These are phyloP conservation scores for Saitozyma sp. DNA, from an alignment of 768 basidiomycete genomes.

Conservation along the genomic window DNA sequence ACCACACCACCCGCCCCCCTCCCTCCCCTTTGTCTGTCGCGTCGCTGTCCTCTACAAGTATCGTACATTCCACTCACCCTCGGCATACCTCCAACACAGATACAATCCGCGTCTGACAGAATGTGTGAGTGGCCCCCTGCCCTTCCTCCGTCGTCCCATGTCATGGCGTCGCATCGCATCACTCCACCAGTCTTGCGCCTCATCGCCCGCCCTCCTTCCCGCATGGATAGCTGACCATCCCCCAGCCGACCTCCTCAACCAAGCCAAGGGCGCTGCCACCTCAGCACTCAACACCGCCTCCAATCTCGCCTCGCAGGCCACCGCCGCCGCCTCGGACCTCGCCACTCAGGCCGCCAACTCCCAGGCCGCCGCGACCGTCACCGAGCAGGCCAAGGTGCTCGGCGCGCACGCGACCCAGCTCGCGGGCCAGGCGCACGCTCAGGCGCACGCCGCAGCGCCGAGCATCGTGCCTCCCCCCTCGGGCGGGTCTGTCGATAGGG, in stretches of 20 bases:
- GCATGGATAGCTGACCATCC: background rate
- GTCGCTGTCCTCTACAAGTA: too few relatives aligned
- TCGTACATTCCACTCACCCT: too few relatives aligned
- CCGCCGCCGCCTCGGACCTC: conserved; percentile 28
- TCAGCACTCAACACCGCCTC: conserved; percentile 23
- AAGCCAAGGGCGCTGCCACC: conserved; percentile 42
- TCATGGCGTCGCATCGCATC: too few relatives aligned
- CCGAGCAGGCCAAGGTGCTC: conserved; percentile 29
- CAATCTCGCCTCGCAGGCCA: conserved; percentile 34
- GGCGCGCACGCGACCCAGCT: conserved; percentile 30
- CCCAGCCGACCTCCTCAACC: conserved; percentile 45
- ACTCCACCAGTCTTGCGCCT: too few relatives aligned
- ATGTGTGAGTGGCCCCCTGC: too few relatives aligned
- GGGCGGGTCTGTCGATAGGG: conserved; percentile 29
- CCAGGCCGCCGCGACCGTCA: conserved; percentile 27
- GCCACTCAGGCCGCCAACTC: conserved; percentile 43
- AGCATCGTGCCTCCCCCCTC: conserved; percentile 42
- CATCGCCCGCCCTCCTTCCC: too few relatives aligned
- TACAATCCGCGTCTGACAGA: too few relatives aligned
- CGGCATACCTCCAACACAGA: too few relatives aligned
- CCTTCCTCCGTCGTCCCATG: too few relatives aligned
- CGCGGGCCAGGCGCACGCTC: conserved; percentile 45
- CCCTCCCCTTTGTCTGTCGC: too few relatives aligned
- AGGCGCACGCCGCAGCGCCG: conserved; percentile 42
- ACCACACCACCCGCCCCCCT: too few relatives aligned